These are phyloP conservation scores for Cryphonectria nitschkei DNA, from an alignment of 2,329 filamentous ascomycete species.

Conservation along the genomic window DNA sequence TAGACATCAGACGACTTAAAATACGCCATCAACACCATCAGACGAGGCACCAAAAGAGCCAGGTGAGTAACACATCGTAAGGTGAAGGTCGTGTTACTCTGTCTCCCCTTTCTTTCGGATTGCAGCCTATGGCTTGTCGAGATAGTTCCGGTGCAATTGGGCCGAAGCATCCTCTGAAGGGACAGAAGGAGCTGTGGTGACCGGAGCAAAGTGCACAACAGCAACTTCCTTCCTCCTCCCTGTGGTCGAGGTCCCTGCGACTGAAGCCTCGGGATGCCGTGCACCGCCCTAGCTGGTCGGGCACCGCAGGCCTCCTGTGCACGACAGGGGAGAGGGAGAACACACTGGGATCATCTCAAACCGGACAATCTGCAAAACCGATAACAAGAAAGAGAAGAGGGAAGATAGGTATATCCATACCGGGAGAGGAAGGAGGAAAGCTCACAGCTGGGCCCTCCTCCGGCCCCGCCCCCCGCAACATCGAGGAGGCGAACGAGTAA, in stretches of 20 bases:
- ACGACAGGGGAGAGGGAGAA: neutral
- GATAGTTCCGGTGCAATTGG: neutral
- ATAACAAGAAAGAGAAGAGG: neutral
- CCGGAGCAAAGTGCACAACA: neutral
- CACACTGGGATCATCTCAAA: neutral
- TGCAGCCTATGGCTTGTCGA: neutral
- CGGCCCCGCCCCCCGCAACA: no score
- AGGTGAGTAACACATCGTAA: neutral
- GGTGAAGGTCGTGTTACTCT: neutral
- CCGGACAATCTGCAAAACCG: neutral
- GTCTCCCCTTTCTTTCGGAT: neutral
- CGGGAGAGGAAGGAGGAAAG: neutral
- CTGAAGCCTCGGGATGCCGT: neutral
- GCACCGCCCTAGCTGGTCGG: neutral
- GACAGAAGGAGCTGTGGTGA: neutral
- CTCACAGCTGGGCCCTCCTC: neutral
- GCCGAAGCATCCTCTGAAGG: neutral
- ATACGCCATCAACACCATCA: neutral
- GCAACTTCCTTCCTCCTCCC: neutral
- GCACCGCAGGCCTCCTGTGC: neutral
- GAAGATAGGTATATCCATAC: neutral
- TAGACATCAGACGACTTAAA: neutral
- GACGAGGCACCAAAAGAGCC: neutral
- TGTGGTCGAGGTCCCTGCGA: neutral
- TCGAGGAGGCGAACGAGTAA: neutral